Evolutionary conservation across 495 filamentous ascomycete species (phyloP), one percentile per base, ranked within the genome.

Genomic region (Aspergillus baeticus): DNA sequence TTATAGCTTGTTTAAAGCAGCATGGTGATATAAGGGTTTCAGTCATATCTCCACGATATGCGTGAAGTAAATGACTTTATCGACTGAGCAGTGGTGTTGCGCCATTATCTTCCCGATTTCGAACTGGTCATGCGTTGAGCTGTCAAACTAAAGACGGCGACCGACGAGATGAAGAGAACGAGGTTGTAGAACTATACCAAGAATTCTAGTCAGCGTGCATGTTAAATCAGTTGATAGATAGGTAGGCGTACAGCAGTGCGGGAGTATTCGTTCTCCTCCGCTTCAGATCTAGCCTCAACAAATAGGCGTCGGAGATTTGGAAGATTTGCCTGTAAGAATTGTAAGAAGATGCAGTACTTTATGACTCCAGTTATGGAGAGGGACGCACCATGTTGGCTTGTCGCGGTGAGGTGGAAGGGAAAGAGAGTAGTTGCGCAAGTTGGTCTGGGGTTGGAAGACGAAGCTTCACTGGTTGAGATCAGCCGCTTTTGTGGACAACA

Each of bases 301-400:
- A 98, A 98, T 49, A 98, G 86, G 22, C 94, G 92, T 41, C 94
- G 87, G 35, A 98, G 82, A 69, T 98, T 98, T 38, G 94, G 94
- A 46, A 98, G 86, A 72, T 88, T 94, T 59, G 87, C 89, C 91
- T 89, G 59, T 20, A 51, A 55, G 50, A 48, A 41, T 23, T 34
- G 46, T 37, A 21, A 31, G 22, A 34, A 22, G 8, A 11, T n/a
- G 15, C 23, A 20, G 38, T n/a, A n/a, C n/a, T n/a, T 22, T 20
- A 13, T 14, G 20, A 7, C 11, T 18, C 36, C 14, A 54, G 7
- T 31, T 23, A 20, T n/a, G 10, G 2, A 35, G 10, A 10, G 22
- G 21, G 36, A 18, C 51, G 29, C 57, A 63, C 61, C 61, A 63
- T 63, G 31, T 36, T 38, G 22, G 29, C n/a, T 43, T 49, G 22